A percentile compares a stretch with the other conserved stretches of the same genome.
Evolutionary conservation across 192 early-diverging fungal genomes (phyloP).

Genomic region (Gaertneriomyces semiglobifer): DNA sequence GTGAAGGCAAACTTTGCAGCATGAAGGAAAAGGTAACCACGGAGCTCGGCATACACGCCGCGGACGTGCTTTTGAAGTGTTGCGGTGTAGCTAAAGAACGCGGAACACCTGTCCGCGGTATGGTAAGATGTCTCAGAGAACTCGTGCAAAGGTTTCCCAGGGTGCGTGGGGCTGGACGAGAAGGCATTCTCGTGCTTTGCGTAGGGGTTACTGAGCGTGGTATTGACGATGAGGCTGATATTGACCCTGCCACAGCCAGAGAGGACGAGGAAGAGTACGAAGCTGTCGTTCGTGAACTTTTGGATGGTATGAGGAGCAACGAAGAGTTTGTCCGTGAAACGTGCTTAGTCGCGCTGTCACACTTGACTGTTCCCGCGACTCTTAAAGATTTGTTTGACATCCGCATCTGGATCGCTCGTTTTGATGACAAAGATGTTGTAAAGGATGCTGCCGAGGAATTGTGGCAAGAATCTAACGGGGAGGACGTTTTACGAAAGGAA

Average conservation of each 20-base stretch:
- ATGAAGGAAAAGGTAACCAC: conserved; percentile 42
- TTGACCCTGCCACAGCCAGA: conserved; percentile 5
- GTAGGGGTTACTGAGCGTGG: conserved; percentile 34
- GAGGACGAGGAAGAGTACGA: conserved; percentile 36
- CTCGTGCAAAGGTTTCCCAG: conserved; percentile 43
- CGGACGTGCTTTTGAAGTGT: conserved; percentile 47
- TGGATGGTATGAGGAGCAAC: conserved; percentile 61
- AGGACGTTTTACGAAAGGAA: conserved; percentile 6
- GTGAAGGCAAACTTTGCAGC: conserved; percentile 27
- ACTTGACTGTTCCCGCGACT: conserved; percentile 31
- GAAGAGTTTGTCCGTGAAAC: conserved; percentile 67
- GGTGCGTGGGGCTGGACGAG: conserved; percentile 36
- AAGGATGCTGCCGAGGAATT: conserved; percentile 55
- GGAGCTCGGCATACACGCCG: conserved; percentile 40
- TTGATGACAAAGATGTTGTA: conserved; percentile 57
- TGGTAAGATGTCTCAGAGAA: conserved; percentile 39
- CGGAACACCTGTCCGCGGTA: conserved; percentile 30
- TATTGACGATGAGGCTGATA: conserved; percentile 32
- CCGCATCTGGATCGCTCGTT: conserved; percentile 67
- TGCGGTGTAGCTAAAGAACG: conserved; percentile 31
- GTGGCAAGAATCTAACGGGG: conserved; percentile 57
- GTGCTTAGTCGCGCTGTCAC: conserved; percentile 61
- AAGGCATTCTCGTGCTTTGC: conserved; percentile 39
- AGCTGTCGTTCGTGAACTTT: conserved; percentile 55
- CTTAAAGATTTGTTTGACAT: conserved; percentile 59